Evolutionary conservation across 805 yeast species (phyloP).

Genomic region (Millerozyma acaciae): DNA sequence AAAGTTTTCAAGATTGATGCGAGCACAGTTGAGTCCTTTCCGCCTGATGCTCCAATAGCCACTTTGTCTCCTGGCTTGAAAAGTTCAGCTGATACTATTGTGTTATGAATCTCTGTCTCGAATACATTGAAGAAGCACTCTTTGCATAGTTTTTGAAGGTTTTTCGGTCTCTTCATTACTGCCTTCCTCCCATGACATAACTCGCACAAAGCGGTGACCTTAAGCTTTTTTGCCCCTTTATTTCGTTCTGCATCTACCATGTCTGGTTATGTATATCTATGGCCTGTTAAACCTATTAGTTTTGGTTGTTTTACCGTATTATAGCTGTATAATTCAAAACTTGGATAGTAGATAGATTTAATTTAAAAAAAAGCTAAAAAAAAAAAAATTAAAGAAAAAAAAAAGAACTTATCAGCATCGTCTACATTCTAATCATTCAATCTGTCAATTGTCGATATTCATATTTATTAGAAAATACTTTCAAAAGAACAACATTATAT

Average conservation of each 20-base stretch:
- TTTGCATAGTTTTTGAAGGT: conserved; percentile 83
- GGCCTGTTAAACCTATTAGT: too few species aligned
- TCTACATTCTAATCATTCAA: background rate
- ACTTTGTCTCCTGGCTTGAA: conserved; percentile 80
- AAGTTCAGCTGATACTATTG: conserved; percentile 65
- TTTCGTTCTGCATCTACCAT: too few species aligned
- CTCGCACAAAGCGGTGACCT: conserved; percentile 61
- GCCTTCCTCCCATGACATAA: conserved; percentile 81
- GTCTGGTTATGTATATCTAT: too few species aligned
- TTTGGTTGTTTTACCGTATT: too few species aligned
- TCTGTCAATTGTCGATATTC: background rate
- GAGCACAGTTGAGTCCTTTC: conserved; percentile 94
- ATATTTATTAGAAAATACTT: conserved; percentile 1
- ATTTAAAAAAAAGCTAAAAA: background rate
- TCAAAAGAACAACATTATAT: conserved; percentile 3
- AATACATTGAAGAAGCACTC: conserved; percentile 85
- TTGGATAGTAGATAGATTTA: too few species aligned
- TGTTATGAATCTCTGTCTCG: conserved; percentile 93
- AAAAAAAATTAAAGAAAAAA: background rate
- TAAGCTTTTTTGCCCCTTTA: conserved; percentile 30
- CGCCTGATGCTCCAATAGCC: conserved; percentile 98
- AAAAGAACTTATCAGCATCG: background rate
- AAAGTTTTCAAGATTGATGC: conserved; percentile 83
- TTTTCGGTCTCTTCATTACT: conserved; percentile 87
- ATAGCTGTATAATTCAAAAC: too few species aligned